These are phyloP conservation scores for Schwanniomyces pseudopolymorphus DNA, from an alignment of 805 yeast species.

Conservation along the genomic window DNA sequence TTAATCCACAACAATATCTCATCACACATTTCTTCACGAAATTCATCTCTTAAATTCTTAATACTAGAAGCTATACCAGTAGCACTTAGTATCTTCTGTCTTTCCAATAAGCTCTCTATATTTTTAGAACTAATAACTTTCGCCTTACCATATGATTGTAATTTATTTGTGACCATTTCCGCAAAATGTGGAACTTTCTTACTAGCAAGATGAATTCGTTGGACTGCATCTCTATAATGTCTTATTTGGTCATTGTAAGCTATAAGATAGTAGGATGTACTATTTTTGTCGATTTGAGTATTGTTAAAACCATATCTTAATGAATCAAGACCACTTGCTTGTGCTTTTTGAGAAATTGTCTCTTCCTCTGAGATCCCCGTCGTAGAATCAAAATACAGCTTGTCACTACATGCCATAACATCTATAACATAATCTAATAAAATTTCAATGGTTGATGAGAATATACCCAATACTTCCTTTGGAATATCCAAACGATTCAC, in stretches of 20 bases:
- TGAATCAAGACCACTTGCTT: conserved; percentile 34
- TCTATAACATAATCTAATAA: conserved; percentile 62
- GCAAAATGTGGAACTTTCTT: conserved; percentile 65
- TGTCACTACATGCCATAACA: conserved; percentile 51
- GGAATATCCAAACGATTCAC: conserved; percentile 26
- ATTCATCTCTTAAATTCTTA: conserved; percentile 63
- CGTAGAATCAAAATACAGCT: conserved; percentile 34
- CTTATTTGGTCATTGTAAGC: conserved; percentile 79
- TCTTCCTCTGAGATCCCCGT: conserved; percentile 20
- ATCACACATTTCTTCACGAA: conserved; percentile 78
- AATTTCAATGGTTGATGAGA: conserved; percentile 42
- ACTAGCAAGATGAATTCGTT: conserved; percentile 62
- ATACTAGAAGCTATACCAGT: conserved; percentile 70
- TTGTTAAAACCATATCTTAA: conserved; percentile 44
- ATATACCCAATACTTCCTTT: conserved; percentile 37
- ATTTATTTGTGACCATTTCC: conserved; percentile 64
- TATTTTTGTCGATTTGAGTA: conserved; percentile 26
- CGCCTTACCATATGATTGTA: conserved; percentile 67
- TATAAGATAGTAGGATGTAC: conserved; percentile 53
- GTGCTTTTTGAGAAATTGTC: conserved; percentile 28
- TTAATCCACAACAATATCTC: conserved; percentile 68
- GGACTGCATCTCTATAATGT: conserved; percentile 72
- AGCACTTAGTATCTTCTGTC: conserved; percentile 55
- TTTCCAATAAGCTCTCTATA: conserved; percentile 47
- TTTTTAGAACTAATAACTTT: conserved; percentile 59